Base-by-base conservation (phyloP, 2,329 filamentous ascomycete species). In the Corniculantispora saksenae region DNA sequence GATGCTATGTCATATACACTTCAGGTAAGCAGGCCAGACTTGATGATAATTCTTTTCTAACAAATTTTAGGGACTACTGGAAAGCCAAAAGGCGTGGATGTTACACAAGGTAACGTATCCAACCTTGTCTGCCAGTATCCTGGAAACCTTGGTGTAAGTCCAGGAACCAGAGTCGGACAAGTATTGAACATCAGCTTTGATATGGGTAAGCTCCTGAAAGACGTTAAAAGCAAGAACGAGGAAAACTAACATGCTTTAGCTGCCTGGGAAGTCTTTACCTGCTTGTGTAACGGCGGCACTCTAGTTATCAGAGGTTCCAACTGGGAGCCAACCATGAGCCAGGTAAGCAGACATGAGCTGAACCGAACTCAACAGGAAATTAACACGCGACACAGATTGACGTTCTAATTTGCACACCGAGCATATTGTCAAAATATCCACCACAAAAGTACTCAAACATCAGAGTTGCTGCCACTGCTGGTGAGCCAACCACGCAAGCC, bases 101-200 rank as follows among this genome's bases (percentile, higher is more conserved):
- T 87, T 25, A 81, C 80, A 21, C 86, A 89, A 66, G 73, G 72
- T 43, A 85, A 85, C 68, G 82, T 87, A 21, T 79, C 81, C 19
- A 87, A 87, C 71, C 75, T 85, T 13, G 74, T 87, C 6, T 80
- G 82, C 63, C 72, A 81, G 29, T 77, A 79, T 25, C 85, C 85
- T 0, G 84, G 82, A 7, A 81, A 80, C 64, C 71, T 88, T 19
- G 82, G 80, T 3, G 83, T 88, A 59, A 73, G 69, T 13, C 72
- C 77, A 2, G 85, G 85, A 15, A 82, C 78, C 13, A 80, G 80
- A 15, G 85, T 88, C 9, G 84, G 82, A 3, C 84, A 86, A 63
- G 77, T 87, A 8, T 76, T 88, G 48, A 87, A 84, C 66, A 81
- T 88, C 53, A 83, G 83, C 51, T 88, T 88, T 67, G 86, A 88